Evolutionary conservation across 805 yeast species (phyloP).

Genomic region (Blastobotrys parvus): DNA sequence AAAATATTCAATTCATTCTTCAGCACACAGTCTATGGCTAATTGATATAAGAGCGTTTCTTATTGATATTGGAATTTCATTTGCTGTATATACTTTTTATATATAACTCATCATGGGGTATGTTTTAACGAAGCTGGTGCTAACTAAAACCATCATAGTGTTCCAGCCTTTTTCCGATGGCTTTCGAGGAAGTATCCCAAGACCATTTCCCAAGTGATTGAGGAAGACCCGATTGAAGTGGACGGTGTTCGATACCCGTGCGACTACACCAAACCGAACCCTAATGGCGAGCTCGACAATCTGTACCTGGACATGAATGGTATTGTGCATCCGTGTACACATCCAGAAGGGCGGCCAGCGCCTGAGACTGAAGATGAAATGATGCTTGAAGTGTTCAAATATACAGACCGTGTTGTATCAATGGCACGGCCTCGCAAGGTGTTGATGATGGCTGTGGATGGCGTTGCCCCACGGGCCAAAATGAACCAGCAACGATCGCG

Average conservation of each 20-base stretch:
- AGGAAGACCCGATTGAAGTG: constrained; percentile 48
- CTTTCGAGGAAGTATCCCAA: constrained; percentile 87
- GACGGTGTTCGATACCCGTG: constrained; percentile 60
- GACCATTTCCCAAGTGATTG: constrained; percentile 83
- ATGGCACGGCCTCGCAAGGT: constrained; percentile 95
- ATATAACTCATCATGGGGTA: too few relatives aligned
- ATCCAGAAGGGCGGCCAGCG: constrained; percentile 92
- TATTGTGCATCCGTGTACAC: constrained; percentile 98
- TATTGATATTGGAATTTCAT: too few relatives aligned
- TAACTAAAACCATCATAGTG: too few relatives aligned
- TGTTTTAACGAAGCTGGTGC: too few relatives aligned
- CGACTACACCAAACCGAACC: constrained; percentile 67
- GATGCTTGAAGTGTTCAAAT: constrained; percentile 87
- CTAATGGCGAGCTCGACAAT: constrained; percentile 93
- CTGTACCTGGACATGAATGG: constrained; percentile 97
- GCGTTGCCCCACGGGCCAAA: constrained; percentile 98
- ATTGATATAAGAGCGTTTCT: too few relatives aligned
- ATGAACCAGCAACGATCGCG: constrained; percentile 97
- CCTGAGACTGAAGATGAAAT: constrained; percentile 96
- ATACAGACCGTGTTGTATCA: constrained; percentile 82
- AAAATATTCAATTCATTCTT: too few relatives aligned
- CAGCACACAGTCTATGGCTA: too few relatives aligned
- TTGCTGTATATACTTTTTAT: too few relatives aligned
- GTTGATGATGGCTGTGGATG: constrained; percentile 93
- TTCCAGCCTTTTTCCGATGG: constrained; percentile 98